Base-by-base conservation (phyloP, 805 yeast species). In the Yamadazyma laniorum region DNA sequence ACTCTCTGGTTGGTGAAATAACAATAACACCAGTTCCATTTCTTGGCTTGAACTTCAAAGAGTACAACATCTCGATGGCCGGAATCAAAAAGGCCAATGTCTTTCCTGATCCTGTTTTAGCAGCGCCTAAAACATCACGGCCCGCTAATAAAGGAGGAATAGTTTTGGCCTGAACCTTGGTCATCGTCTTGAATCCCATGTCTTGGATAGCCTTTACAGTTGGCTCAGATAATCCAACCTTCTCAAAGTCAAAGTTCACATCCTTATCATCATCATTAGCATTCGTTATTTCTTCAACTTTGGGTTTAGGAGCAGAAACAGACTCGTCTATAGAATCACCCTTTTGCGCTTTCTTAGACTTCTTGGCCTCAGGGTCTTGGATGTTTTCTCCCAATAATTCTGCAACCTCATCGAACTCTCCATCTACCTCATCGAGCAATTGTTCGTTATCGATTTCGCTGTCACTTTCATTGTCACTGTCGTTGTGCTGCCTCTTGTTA, bases 51-150 rank as follows among this genome's bases (percentile, higher is more conserved):
- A 90, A 93, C 59, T 85, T 88, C 54, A 93, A 74, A 13, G 95
- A 81, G 58, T 90, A 85, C 39, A 93, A 73, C 67, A 89, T 69
- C 66, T 93, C 99, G 48, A 93, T 83, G 22, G 99, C 99, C 11
- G 99, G 99, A 43, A 93, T 76, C 55, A 93, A 70, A 53, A 93
- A 93, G 7, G 99, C 98, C 44, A 95, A 69, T 0, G 99, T 93
- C 69, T 93, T 93, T 59, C 99, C 99, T 1, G 97, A 89, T 38
- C 99, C 99, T 3, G 99, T 93, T 67, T 90, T 91, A 40, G 99
- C 99, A n/a, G 99, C 99, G 50, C 99, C 99, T 38, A 93, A 74
- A 15, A 95, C 98, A 65, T 93, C 99, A 52, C 91, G 79, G 30
- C 99, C 99, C 1, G 98, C 97, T 47, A 95, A 67, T 45, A 93